A percentile compares a stretch with the other conserved stretches of the same genome.
phyloP scores from a whole-genome alignment of 768 basidiomycete genomes.

The Omphalotus guepiniiformis region DNA sequence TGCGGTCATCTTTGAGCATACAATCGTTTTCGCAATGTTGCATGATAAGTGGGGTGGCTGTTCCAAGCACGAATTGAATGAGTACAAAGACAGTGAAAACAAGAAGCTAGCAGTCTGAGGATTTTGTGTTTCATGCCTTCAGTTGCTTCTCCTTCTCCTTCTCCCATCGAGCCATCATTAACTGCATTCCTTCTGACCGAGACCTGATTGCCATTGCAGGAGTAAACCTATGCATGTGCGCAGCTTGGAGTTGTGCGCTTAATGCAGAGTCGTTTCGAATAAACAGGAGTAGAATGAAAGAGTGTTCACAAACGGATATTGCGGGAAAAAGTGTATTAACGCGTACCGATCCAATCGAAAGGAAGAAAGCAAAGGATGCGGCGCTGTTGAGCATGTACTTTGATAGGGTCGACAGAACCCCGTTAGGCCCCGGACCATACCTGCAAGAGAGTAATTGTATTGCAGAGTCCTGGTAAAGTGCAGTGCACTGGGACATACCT shows the following conservation, averaged over 20 bases:
- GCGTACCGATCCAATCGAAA: conserved; percentile 86
- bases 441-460: conserved; percentile 33
- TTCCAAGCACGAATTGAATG: too few species aligned
- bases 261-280: conserved; percentile 77
- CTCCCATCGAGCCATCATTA: conserved; percentile 76
- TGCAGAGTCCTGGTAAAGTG: neutral
- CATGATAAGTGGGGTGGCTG: too few species aligned
- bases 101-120: too few species aligned
- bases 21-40: too few species aligned
- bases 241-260: conserved; percentile 59
- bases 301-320: conserved; percentile 5
- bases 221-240: conserved; percentile 52
- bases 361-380: conserved; percentile 96
- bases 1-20: too few species aligned
- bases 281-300: conserved; percentile 50
- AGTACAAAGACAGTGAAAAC: too few species aligned
- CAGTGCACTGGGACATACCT: conserved; percentile 46
- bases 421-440: conserved; percentile 87
- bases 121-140: too few species aligned
- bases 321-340: conserved; percentile 1
- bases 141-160: conserved; percentile 15
- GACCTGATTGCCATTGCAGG: conserved; percentile 52
- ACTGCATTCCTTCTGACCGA: conserved; percentile 60
- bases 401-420: conserved; percentile 85
- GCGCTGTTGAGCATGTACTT: conserved; percentile 99